These are phyloP conservation scores for Diaporthe batatas DNA, from an alignment of 2,329 filamentous ascomycete genomes.

Conservation along the genomic window DNA sequence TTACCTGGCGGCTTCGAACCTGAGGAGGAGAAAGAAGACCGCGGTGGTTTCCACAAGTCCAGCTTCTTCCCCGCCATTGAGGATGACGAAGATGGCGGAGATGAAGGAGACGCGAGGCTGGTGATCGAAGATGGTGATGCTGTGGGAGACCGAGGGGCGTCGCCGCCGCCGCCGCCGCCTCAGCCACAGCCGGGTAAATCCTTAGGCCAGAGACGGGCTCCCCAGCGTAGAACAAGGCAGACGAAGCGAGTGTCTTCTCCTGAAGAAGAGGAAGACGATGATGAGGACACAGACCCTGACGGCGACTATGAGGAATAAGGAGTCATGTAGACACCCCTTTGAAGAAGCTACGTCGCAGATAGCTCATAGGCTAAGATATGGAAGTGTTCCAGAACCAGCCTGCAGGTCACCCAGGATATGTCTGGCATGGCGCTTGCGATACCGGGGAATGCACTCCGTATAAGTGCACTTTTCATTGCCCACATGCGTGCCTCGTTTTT, in stretches of 20 bases:
- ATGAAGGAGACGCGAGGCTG: conserved; percentile 49
- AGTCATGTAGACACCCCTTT: conserved; percentile 4
- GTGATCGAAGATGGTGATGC: conserved; percentile 53
- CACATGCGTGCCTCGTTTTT: neutral
- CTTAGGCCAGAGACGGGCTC: neutral
- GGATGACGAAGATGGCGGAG: conserved; percentile 53
- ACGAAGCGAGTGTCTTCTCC: conserved; percentile 32
- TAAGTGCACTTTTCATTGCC: neutral
- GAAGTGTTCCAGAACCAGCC: neutral
- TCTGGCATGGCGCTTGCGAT: neutral
- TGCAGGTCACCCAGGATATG: neutral
- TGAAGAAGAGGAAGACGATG: conserved; percentile 46
- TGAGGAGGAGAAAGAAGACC: conserved; percentile 53
- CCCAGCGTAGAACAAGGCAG: conserved; percentile 25
- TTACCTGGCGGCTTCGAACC: conserved; percentile 69
- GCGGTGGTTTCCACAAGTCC: conserved; percentile 52
- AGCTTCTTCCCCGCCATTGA: conserved; percentile 62
- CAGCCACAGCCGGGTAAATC: neutral
- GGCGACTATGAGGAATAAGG: conserved; percentile 39
- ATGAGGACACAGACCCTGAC: conserved; percentile 42
- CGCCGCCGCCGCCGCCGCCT: neutral
- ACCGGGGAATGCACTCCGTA: neutral
- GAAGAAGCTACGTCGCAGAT: neutral
- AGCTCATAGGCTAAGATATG: neutral
- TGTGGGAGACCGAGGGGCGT: conserved; percentile 44